phyloP scores from a whole-genome alignment of 2,329 filamentous ascomycete species.

The Hymenoscyphus salicellus region DNA sequence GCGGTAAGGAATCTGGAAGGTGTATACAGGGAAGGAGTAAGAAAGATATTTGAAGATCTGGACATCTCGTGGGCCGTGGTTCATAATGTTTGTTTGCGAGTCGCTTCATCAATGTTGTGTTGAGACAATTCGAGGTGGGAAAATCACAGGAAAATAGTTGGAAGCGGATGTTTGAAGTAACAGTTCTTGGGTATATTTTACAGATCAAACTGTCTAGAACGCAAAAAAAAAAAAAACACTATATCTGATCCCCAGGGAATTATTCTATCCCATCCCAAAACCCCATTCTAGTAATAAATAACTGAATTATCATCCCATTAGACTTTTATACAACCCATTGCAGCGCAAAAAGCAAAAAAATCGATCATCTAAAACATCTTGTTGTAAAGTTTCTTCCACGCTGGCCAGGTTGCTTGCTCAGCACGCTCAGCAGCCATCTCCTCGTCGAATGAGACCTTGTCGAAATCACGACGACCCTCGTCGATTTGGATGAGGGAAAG shows the following conservation, averaged over 20 bases:
- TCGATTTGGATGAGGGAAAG: constrained; percentile 32
- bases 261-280: neutral
- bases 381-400: constrained; percentile 28
- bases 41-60: too few relatives aligned
- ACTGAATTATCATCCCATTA: neutral
- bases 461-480: constrained; percentile 33
- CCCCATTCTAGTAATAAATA: neutral
- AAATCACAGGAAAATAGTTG: neutral
- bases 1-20: too few relatives aligned
- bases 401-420: constrained; percentile 30
- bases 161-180: neutral
- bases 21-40: too few relatives aligned
- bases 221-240: neutral
- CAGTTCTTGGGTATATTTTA: constrained; percentile 5
- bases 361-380: constrained; percentile 8
- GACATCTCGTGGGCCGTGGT: too few relatives aligned
- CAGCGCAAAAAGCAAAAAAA: neutral
- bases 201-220: neutral
- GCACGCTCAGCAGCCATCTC: constrained; percentile 34
- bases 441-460: constrained; percentile 31
- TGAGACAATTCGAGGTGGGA: neutral
- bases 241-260: neutral
- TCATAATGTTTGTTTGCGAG: too few relatives aligned
- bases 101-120: too few relatives aligned
- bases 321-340: neutral